These are phyloP conservation scores for Camelina neglecta DNA, from an alignment of 345 rosid genomes.

Conservation along the genomic window DNA sequence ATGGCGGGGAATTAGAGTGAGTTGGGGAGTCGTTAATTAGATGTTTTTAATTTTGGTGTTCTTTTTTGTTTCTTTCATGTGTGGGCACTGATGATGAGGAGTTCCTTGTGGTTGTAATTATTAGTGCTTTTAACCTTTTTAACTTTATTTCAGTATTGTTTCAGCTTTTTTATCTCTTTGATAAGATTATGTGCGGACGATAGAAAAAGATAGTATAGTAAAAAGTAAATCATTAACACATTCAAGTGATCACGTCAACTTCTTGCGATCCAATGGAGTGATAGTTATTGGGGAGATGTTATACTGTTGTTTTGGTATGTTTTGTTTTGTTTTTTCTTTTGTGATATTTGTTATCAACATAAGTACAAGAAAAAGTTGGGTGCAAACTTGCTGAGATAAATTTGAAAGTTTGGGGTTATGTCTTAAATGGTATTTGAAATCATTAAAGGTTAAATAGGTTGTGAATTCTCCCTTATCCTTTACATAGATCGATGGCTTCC, in stretches of 20 bases:
- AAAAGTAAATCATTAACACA: too few species aligned
- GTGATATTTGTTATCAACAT: background rate
- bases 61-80: slow-evolving; percentile 6
- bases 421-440: slow-evolving; percentile 23
- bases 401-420: background rate
- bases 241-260: background rate
- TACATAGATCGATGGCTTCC: slow-evolving; percentile 24
- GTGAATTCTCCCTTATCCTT: slow-evolving; percentile 21
- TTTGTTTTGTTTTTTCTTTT: background rate
- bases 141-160: slow-evolving; percentile 20
- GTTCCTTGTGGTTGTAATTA: slow-evolving; percentile 42
- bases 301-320: background rate
- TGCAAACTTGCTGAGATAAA: slow-evolving; percentile 6
- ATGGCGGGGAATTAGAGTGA: slow-evolving; percentile 41
- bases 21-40: slow-evolving; percentile 32
- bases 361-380: slow-evolving; percentile 1
- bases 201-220: background rate
- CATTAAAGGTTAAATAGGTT: slow-evolving; percentile 8
- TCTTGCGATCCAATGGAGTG: background rate
- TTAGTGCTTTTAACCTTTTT: slow-evolving; percentile 41
- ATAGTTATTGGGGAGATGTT: background rate
- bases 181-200: background rate
- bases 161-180: slow-evolving; percentile 34
- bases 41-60: slow-evolving; percentile 25
- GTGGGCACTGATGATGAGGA: slow-evolving; percentile 41